phyloP scores from a whole-genome alignment of 148 eudicot species.

The Rheum nobile region DNA sequence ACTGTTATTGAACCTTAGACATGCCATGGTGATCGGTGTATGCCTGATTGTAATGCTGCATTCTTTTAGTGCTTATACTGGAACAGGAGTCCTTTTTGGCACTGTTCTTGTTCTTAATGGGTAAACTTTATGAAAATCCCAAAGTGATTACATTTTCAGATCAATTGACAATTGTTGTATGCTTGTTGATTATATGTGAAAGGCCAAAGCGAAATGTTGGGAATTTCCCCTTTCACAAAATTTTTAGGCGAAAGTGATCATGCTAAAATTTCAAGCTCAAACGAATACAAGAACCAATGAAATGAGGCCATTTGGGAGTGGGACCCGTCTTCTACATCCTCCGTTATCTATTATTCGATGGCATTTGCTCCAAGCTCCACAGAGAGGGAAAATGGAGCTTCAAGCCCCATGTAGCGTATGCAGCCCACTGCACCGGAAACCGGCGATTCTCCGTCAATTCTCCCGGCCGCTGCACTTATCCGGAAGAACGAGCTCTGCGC shows the following conservation, averaged over 20 bases:
- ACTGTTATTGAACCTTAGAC: neutral
- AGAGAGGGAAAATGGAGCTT: slow-evolving; percentile 24
- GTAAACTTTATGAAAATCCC: neutral
- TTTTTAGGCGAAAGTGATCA: neutral
- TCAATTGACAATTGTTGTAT: too few species aligned
- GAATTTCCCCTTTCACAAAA: too few species aligned
- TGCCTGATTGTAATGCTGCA: neutral
- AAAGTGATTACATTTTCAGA: too few species aligned
- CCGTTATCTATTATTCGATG: slow-evolving; percentile 9
- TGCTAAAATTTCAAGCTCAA: neutral
- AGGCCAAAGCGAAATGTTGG: too few species aligned
- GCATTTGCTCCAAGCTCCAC: slow-evolving; percentile 1
- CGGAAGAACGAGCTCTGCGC: slow-evolving; percentile 6
- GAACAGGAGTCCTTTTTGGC: neutral
- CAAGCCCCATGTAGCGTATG: slow-evolving; percentile 21
- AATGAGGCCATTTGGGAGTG: neutral
- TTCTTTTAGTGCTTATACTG: neutral
- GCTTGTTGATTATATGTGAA: too few species aligned
- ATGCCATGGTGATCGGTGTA: neutral
- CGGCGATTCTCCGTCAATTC: slow-evolving; percentile 21
- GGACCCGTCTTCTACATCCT: neutral
- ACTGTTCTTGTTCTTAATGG: neutral
- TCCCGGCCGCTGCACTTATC: neutral
- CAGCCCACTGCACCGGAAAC: slow-evolving; percentile 24
- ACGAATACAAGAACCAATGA: neutral